Evolutionary conservation across 306 rosid genomes (phyloP).

Genomic region (Cucurbita maxima): DNA sequence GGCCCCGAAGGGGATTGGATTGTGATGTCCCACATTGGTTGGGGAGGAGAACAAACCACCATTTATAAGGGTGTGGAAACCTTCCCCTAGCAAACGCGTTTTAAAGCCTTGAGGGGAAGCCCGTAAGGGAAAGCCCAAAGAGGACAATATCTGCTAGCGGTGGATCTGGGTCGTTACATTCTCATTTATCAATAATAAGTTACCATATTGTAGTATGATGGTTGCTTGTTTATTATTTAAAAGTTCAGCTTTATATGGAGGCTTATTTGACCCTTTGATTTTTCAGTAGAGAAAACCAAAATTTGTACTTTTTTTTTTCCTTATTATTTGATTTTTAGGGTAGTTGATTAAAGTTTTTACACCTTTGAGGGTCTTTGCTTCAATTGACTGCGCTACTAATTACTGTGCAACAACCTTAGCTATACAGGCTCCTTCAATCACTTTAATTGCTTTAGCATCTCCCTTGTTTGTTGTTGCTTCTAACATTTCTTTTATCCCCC

Average conservation of each 20-base stretch:
- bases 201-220: not conserved
- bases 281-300: not conserved
- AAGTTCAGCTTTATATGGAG: not conserved
- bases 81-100: no score
- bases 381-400: not conserved
- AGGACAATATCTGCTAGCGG: no score
- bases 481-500: constrained; percentile 9
- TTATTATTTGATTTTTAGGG: not conserved
- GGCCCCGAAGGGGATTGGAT: no score
- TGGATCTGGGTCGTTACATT: no score
- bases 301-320: not conserved
- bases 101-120: no score
- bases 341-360: not conserved
- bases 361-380: not conserved
- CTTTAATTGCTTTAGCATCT: not conserved
- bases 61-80: no score
- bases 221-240: not conserved
- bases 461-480: constrained; percentile 8
- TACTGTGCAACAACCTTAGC: not conserved
- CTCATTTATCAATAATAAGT: not conserved
- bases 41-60: no score
- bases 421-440: not conserved
- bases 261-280: not conserved
- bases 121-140: no score
- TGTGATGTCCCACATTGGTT: no score